Percentiles rank a stretch among this genome's conserved stretches.
Conservation (phyloP, 2,329 filamentous ascomycete species). For the Penicillium sclerotiorum region DNA sequence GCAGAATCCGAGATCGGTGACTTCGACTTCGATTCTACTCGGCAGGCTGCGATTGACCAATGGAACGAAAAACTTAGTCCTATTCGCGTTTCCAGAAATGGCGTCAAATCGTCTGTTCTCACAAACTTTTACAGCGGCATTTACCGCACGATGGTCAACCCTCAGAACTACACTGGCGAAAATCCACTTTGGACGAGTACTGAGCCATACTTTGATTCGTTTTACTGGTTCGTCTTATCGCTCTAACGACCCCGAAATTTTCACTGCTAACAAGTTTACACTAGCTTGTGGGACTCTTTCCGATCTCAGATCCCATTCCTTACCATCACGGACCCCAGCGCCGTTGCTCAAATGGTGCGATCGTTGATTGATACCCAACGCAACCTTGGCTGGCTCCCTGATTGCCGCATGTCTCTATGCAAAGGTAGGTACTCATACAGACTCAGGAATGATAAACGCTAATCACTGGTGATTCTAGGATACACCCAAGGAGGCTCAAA, state of each 20-base stretch:
- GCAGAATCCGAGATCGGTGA: conserved; percentile 68
- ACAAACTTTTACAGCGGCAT: conserved; percentile 69
- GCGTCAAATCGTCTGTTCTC: conserved; percentile 33
- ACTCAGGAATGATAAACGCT: not conserved
- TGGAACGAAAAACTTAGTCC: conserved; percentile 61
- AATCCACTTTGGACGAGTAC: conserved; percentile 66
- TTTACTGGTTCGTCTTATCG: conserved; percentile 62
- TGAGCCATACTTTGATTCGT: conserved; percentile 73
- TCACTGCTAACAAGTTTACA: conserved; percentile 17
- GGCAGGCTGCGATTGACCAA: conserved; percentile 53
- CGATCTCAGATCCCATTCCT: conserved; percentile 69
- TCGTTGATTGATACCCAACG: conserved; percentile 71
- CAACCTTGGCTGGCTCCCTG: conserved; percentile 71
- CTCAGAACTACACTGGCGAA: conserved; percentile 73
- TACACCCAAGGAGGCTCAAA: conserved; percentile 75
- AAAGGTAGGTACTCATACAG: conserved; percentile 43
- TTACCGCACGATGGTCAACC: conserved; percentile 70
- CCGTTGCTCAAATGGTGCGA: conserved; percentile 66
- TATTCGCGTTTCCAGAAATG: conserved; percentile 38
- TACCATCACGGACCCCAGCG: conserved; percentile 65
- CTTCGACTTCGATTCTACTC: conserved; percentile 62
- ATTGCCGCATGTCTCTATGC: conserved; percentile 73
- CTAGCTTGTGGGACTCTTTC: conserved; percentile 68
- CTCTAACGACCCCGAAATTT: no score
- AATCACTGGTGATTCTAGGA: conserved; percentile 40